Conservation (phyloP, 202 grass and related monocot species). For the Sporobolus alterniflorus region DNA sequence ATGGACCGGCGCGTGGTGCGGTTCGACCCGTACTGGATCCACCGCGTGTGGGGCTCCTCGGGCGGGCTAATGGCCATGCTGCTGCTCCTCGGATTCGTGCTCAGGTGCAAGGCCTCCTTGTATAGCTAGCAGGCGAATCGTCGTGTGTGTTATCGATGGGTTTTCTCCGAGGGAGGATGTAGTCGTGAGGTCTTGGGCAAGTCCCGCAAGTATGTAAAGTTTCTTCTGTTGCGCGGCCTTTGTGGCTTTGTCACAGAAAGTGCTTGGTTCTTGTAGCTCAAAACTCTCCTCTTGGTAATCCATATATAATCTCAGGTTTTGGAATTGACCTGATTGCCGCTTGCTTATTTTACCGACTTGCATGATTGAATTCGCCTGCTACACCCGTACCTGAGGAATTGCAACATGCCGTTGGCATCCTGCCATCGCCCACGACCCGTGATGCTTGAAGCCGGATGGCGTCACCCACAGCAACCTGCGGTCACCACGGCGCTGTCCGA, state of each 20-base stretch:
- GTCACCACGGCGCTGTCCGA: too few relatives aligned
- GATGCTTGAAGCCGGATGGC: too few relatives aligned
- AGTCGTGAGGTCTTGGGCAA: not conserved
- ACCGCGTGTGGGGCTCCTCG: constrained; percentile 85
- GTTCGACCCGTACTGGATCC: constrained; percentile 99
- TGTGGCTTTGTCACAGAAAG: not conserved
- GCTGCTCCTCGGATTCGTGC: constrained; percentile 87
- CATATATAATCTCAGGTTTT: not conserved
- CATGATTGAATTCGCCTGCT: not conserved
- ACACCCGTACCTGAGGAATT: not conserved
- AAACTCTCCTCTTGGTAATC: not conserved
- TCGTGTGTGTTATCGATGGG: not conserved
- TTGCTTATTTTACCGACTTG: not conserved
- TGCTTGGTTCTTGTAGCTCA: not conserved
- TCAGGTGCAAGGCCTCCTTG: constrained; percentile 87
- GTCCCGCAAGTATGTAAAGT: not conserved
- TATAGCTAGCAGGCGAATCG: not conserved
- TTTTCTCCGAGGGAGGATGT: not conserved
- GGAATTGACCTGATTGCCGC: not conserved
- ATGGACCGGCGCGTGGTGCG: constrained; percentile 61
- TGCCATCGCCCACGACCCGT: too few relatives aligned
- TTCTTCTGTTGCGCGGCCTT: not conserved
- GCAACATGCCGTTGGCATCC: not conserved
- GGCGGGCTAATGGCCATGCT: constrained; percentile 82
- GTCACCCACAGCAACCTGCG: too few relatives aligned